Evolutionary conservation across 805 yeast genomes (phyloP).

Genomic region (Myxozyma neotropica): DNA sequence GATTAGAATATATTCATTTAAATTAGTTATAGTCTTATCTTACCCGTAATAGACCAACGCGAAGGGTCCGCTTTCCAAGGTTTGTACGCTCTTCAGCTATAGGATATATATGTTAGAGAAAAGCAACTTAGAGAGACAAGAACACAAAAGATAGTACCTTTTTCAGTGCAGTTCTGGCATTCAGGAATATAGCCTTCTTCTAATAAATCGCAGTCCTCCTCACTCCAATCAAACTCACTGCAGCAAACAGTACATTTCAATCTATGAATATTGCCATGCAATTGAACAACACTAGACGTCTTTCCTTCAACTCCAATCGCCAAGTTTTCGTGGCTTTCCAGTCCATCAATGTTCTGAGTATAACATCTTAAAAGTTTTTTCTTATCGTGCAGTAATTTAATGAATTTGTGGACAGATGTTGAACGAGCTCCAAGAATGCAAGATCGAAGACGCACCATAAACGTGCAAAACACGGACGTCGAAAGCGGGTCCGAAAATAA

Average conservation of each 20-base stretch:
- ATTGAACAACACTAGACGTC: slow-evolving; percentile 71
- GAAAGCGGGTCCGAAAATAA: slow-evolving; percentile 70
- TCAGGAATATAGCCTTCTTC: slow-evolving; percentile 71
- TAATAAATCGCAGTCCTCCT: slow-evolving; percentile 51
- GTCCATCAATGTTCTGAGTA: slow-evolving; percentile 92
- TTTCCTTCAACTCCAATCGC: slow-evolving; percentile 63
- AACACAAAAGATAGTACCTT: slow-evolving; percentile 27
- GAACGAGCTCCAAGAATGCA: slow-evolving; percentile 70
- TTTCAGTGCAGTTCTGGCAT: slow-evolving; percentile 68
- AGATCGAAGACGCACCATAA: slow-evolving; percentile 78
- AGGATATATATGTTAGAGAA: neutral
- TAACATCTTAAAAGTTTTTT: slow-evolving; percentile 79
- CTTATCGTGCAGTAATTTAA: slow-evolving; percentile 59
- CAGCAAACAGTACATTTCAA: slow-evolving; percentile 77
- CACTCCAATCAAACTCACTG: slow-evolving; percentile 61
- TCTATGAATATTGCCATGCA: slow-evolving; percentile 84
- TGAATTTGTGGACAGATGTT: slow-evolving; percentile 80
- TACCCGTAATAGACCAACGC: slow-evolving; percentile 69
- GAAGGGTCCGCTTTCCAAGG: slow-evolving; percentile 73
- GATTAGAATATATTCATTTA: neutral
- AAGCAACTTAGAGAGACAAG: neutral
- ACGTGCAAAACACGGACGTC: slow-evolving; percentile 75
- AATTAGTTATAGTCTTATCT: neutral
- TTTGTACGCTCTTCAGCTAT: slow-evolving; percentile 56
- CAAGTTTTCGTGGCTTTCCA: slow-evolving; percentile 69